These are phyloP conservation scores for Exutisphaerella laricina DNA, from an alignment of 2,329 filamentous ascomycete genomes.

Conservation along the genomic window DNA sequence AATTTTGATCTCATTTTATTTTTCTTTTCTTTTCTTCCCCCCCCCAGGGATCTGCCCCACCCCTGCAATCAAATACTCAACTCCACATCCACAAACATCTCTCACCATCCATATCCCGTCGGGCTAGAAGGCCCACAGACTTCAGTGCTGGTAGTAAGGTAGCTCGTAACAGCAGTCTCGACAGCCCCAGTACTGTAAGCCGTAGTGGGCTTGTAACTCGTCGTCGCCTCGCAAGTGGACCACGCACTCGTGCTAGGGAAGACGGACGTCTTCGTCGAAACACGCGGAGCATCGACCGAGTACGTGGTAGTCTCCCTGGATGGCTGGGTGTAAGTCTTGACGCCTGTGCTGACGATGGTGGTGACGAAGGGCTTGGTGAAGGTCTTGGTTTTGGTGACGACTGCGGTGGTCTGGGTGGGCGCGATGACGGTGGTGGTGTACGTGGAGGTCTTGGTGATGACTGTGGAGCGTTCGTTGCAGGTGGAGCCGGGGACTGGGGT, in stretches of 20 bases:
- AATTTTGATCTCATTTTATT: too few species aligned
- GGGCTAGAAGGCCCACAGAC: conserved; percentile 1
- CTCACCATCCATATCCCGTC: too few species aligned
- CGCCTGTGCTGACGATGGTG: background rate
- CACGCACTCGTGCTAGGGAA: background rate
- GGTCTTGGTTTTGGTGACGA: background rate
- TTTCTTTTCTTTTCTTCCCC: too few species aligned
- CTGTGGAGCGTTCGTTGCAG: background rate
- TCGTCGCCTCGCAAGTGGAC: background rate
- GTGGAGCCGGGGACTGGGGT: background rate
- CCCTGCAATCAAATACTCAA: background rate
- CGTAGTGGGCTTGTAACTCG: background rate
- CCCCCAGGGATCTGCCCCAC: too few species aligned
- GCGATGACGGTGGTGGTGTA: background rate
- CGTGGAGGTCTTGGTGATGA: background rate
- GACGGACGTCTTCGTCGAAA: background rate
- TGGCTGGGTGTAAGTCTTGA: background rate
- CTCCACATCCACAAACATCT: too few species aligned
- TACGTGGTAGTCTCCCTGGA: background rate
- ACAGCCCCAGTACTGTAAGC: background rate
- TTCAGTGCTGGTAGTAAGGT: background rate
- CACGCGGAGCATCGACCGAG: background rate
- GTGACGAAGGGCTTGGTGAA: conserved; percentile 3
- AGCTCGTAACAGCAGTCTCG: background rate
- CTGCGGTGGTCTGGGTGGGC: background rate